phyloP scores from a whole-genome alignment of 768 basidiomycete genomes.

The Suillus lakei region DNA sequence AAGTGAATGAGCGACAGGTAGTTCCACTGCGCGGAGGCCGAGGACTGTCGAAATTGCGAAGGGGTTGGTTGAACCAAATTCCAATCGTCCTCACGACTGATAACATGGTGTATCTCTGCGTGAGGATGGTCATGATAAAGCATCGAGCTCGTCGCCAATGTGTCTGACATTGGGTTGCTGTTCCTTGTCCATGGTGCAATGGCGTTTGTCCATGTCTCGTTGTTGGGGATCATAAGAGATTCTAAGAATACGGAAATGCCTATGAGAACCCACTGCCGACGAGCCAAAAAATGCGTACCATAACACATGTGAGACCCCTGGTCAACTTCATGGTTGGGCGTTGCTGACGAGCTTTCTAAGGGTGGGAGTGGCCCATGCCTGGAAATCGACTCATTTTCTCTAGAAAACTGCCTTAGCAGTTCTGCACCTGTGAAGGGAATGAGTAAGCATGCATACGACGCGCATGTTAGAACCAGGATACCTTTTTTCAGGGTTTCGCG shows the following conservation, averaged over 20 bases:
- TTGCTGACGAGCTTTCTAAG: neutral
- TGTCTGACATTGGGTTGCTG: conserved; percentile 3
- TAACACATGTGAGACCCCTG: neutral
- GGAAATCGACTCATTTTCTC: neutral
- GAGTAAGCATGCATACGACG: neutral
- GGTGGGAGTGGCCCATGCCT: conserved; percentile 3
- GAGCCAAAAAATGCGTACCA: neutral
- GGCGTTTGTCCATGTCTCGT: conserved; percentile 5
- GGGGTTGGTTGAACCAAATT: conserved; percentile 6
- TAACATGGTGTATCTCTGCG: neutral
- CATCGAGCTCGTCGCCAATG: conserved; percentile 4
- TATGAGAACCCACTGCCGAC: neutral
- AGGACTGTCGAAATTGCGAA: neutral
- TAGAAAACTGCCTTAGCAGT: neutral
- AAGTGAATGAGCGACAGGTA: neutral
- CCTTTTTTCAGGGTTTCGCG: conserved; percentile 32
- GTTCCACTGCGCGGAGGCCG: neutral
- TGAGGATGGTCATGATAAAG: neutral
- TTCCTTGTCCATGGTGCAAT: neutral
- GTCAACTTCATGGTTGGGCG: neutral
- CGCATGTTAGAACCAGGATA: neutral
- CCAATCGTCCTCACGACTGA: neutral
- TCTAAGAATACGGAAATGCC: neutral
- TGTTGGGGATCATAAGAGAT: neutral
- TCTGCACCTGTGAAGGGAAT: conserved; percentile 6